Percentiles rank a stretch among this genome's conserved stretches.
phyloP scores from a whole-genome alignment of 495 filamentous ascomycete species.

The Thozetella sp. region DNA sequence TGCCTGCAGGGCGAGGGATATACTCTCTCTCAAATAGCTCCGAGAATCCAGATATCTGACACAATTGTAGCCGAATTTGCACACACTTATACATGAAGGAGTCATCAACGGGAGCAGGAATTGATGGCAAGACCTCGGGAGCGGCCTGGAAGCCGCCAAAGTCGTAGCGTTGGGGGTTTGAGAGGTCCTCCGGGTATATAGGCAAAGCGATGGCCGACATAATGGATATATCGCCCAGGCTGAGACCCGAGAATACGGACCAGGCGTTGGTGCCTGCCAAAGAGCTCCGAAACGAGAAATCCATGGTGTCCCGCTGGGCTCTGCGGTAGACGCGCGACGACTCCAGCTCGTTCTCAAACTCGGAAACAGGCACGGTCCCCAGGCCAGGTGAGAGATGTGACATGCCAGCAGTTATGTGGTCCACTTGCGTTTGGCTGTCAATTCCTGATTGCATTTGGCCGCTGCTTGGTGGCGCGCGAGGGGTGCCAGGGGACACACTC shows the following conservation, averaged over 20 bases:
- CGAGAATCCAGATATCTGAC: no score
- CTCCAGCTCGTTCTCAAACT: constrained; percentile 20
- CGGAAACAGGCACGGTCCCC: background rate
- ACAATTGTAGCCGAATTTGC: no score
- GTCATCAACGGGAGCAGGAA: no score
- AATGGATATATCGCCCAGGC: constrained; percentile 15
- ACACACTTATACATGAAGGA: no score
- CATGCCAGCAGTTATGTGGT: no score
- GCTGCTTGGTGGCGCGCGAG: background rate
- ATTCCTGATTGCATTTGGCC: no score
- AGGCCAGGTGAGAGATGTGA: no score
- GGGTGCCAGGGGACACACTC: background rate
- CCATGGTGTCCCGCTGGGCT: constrained; percentile 15
- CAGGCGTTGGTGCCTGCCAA: constrained; percentile 9
- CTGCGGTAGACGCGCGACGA: constrained; percentile 18
- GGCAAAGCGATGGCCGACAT: constrained; percentile 20
- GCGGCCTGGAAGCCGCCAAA: no score
- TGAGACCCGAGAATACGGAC: constrained; percentile 18
- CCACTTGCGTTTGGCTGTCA: no score
- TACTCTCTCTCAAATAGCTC: no score
- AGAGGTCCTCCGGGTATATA: constrained; percentile 13
- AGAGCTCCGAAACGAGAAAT: constrained; percentile 21
- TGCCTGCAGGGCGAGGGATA: no score
- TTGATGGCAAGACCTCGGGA: no score
- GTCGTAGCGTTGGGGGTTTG: constrained; percentile 18